These are phyloP conservation scores for Apiotrichum akiyoshidainum DNA, from an alignment of 1,284 basidiomycete species.

Conservation along the genomic window DNA sequence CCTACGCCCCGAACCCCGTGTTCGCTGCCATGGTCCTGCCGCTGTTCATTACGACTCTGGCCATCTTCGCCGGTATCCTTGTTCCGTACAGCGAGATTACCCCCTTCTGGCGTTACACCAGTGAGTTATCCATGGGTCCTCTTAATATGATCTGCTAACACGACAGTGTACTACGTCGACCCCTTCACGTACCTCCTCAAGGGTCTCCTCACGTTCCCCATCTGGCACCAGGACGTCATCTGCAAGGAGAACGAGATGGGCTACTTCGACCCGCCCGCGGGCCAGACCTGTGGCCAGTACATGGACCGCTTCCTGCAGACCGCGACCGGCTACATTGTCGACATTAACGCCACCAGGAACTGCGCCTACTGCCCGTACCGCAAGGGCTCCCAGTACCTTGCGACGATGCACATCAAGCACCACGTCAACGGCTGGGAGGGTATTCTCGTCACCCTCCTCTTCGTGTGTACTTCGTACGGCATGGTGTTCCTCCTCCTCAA, in stretches of 20 bases:
- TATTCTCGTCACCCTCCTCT: slow-evolving; percentile 21
- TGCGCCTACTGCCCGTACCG: slow-evolving; percentile 26
- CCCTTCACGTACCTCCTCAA: slow-evolving; percentile 23
- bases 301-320: slow-evolving; percentile 2
- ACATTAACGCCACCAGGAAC: slow-evolving; percentile 12
- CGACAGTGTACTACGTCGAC: slow-evolving; percentile 19
- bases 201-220: slow-evolving; percentile 17
- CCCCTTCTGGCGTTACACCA: slow-evolving; percentile 8
- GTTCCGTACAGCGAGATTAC: slow-evolving; percentile 10
- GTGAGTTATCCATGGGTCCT: neutral
- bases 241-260: slow-evolving; percentile 29
- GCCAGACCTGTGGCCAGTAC: slow-evolving; percentile 31
- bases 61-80: slow-evolving; percentile 15
- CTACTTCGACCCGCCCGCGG: slow-evolving; percentile 26
- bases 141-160: neutral
- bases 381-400: slow-evolving; percentile 23
- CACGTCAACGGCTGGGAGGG: slow-evolving; percentile 20
- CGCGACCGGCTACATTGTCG: slow-evolving; percentile 6
- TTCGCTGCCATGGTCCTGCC: slow-evolving; percentile 32
- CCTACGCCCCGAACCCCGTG: slow-evolving; percentile 40
- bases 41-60: slow-evolving; percentile 9
- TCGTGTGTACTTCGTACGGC: slow-evolving; percentile 13
- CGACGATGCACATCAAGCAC: slow-evolving; percentile 20
- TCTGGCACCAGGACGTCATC: slow-evolving; percentile 18
- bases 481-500: slow-evolving; percentile 17